Percentiles rank a stretch among this genome's conserved stretches.
phyloP scores from a whole-genome alignment of 1,139 yeast species.

The Arxiozyma slooffiae region DNA sequence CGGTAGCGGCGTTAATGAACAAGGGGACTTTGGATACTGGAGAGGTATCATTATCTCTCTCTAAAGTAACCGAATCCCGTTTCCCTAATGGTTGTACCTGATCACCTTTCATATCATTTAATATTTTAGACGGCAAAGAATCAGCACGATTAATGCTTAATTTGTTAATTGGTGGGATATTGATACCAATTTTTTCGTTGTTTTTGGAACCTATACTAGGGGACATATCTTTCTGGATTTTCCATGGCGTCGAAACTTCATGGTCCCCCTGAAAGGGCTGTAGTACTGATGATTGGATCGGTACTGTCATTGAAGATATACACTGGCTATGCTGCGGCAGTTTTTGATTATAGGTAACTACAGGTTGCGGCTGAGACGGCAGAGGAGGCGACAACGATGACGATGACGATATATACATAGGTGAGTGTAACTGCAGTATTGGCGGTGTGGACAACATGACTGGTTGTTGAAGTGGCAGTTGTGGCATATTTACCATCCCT shows the following conservation, averaged over 20 bases:
- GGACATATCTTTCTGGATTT: not conserved
- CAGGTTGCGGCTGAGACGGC: no score
- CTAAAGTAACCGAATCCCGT: not conserved
- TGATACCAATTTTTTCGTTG: no score
- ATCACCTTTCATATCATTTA: no score
- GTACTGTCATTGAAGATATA: not conserved
- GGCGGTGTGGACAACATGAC: not conserved
- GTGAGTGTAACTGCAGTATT: not conserved
- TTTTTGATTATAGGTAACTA: not conserved
- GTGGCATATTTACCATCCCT: not conserved
- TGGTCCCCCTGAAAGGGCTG: not conserved
- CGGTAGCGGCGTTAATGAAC: not conserved
- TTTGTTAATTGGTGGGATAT: not conserved
- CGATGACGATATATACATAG: not conserved
- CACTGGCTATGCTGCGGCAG: not conserved
- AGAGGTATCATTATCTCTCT: no score
- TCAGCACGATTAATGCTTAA: not conserved
- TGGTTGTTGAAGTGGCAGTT: not conserved
- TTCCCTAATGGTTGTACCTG: no score
- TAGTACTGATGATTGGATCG: not conserved
- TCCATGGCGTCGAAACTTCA: not conserved
- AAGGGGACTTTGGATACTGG: not conserved
- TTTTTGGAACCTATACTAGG: not conserved
- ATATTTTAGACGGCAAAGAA: not conserved
- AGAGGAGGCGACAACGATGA: no score